Evolutionary conservation across 306 rosid species (phyloP).

Genomic region (Prunus salicina): DNA sequence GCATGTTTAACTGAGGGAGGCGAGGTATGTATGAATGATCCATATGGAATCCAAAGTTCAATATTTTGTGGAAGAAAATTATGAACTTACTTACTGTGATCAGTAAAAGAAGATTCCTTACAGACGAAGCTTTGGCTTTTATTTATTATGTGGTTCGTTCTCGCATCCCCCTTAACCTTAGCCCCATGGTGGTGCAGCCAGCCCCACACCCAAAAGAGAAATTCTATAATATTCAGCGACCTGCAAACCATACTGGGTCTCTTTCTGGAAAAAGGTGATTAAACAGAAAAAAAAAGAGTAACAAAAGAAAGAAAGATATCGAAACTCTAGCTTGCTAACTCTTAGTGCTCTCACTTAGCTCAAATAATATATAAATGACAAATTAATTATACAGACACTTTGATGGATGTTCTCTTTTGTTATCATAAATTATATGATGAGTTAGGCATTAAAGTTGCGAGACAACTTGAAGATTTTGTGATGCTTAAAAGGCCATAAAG

Average conservation of each 20-base stretch:
- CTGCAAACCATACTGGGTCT: conserved; percentile 44
- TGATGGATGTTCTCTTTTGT: background rate
- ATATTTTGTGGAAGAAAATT: background rate
- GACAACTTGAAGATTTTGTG: conserved; percentile 55
- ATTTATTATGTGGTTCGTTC: background rate
- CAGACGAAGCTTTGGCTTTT: conserved; percentile 45
- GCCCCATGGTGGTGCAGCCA: background rate
- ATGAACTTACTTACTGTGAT: background rate
- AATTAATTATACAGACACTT: conserved; percentile 19
- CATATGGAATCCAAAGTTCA: too few species aligned
- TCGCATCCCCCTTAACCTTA: background rate
- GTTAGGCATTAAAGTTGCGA: conserved; percentile 49
- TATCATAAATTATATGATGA: conserved; percentile 24
- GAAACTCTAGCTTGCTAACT: conserved; percentile 1
- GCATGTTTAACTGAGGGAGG: too few species aligned
- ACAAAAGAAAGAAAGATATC: conserved; percentile 30
- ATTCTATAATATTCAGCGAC: conserved; percentile 22
- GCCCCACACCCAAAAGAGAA: conserved; percentile 56
- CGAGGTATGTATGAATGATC: too few species aligned
- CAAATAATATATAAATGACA: conserved; percentile 34
- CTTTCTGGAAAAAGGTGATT: conserved; percentile 36
- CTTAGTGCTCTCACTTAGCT: background rate
- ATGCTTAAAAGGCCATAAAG: conserved; percentile 42
- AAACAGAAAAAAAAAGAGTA: conserved; percentile 17
- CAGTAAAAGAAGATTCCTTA: conserved; percentile 38